Evolutionary conservation across 352 stramenopile species (phyloP), one percentile per base, ranked within the genome.

Genomic region (Phytophthora niederhauseri): DNA sequence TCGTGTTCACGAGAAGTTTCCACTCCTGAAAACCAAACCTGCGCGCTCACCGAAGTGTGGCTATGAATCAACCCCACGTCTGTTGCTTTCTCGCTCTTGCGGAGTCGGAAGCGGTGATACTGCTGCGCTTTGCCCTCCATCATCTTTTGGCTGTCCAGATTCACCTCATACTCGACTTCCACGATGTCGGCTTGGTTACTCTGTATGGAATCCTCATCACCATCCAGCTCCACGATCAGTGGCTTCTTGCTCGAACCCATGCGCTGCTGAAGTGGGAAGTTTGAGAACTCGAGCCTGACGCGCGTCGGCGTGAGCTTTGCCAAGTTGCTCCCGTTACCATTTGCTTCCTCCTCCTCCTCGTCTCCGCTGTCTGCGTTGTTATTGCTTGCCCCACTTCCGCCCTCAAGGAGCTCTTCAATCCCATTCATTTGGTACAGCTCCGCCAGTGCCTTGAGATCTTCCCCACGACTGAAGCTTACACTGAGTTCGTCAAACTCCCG

Each of bases 401-500:
- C 73, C 30, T 92, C 86, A 6, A 95, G 69, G 12, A 95, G 63
- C 53, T 95, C 87, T 12, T 93, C 87, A 28, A 94, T 81, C 6
- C 86, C 87, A 9, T 93, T 80, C 76, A 94, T 84, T 61, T 93
- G 84, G 57, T 94, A 95, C 22, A 95, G 30, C 22, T 95, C 84
- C 0, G 83, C 87, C 2, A 95, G 67, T 26, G 84, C 68, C 52
- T 81, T 79, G 9, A 95, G 66, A 57, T 95, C 87, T 0, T 93
- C 81, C 7, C 67, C 62, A 14, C 87, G 81, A 38, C 66, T 77
- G 34, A 95, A 81, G 3, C 30, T 63, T 0, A 43, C 52, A 28
- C 84, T 91, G 4, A 68, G 24, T 3, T 68, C 73, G 26, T 92
- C 81, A 41, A 94, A 94, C 6, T 59, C 52, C 22, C 52, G 41